These are phyloP conservation scores for Nakazawaea anatomiae DNA, from an alignment of 805 yeast genomes.

Conservation along the genomic window DNA sequence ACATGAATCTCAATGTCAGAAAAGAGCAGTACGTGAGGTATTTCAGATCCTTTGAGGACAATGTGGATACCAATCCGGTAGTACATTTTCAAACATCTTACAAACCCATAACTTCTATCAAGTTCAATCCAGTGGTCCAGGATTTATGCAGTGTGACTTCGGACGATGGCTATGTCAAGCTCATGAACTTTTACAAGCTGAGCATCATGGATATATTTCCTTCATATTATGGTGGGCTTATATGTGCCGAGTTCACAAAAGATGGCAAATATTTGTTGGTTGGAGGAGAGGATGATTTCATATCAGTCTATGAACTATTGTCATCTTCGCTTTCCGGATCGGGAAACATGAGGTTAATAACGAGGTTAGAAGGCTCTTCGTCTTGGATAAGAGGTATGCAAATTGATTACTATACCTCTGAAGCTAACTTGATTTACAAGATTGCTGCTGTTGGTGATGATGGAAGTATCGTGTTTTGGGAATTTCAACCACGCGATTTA, in stretches of 20 bases:
- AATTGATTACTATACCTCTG: slow-evolving; percentile 33
- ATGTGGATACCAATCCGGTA: slow-evolving; percentile 32
- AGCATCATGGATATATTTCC: slow-evolving; percentile 47
- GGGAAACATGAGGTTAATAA: slow-evolving; percentile 20
- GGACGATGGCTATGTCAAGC: slow-evolving; percentile 59
- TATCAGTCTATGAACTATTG: slow-evolving; percentile 34
- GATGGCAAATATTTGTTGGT: slow-evolving; percentile 41
- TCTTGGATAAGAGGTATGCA: slow-evolving; percentile 45
- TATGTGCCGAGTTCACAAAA: slow-evolving; percentile 40
- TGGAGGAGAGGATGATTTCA: slow-evolving; percentile 54
- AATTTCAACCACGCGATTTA: slow-evolving; percentile 41
- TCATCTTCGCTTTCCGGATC: slow-evolving; percentile 5
- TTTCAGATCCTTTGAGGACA: slow-evolving; percentile 14
- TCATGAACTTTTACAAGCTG: slow-evolving; percentile 46
- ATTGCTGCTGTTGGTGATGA: slow-evolving; percentile 54
- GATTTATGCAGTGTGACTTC: slow-evolving; percentile 45
- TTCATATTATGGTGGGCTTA: slow-evolving; percentile 61
- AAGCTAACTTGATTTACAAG: slow-evolving; percentile 30
- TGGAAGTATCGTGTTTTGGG: slow-evolving; percentile 46
- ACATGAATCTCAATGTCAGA: slow-evolving; percentile 16
- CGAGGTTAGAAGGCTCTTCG: slow-evolving; percentile 38
- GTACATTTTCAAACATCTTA: slow-evolving; percentile 62
- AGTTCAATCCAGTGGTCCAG: slow-evolving; percentile 33
- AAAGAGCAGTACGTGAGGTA: slow-evolving; percentile 29
- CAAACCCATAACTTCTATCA: slow-evolving; percentile 47